Percentiles rank a stretch among this genome's conserved stretches.
Evolutionary conservation across 2,329 filamentous ascomycete species (phyloP).

Genomic region (Xylariales sp.): DNA sequence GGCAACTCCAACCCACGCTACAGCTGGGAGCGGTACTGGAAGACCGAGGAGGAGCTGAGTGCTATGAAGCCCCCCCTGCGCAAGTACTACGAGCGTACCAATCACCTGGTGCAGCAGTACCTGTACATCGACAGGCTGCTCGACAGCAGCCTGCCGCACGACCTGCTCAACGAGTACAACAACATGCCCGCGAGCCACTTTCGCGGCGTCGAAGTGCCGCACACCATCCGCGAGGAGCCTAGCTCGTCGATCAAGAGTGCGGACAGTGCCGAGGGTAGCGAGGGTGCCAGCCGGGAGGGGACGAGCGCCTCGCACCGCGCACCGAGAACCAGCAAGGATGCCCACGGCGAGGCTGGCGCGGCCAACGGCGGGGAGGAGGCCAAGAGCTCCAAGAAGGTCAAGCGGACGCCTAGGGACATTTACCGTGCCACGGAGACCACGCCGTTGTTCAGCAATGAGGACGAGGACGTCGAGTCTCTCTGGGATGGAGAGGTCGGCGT

Average conservation of each 20-base stretch:
- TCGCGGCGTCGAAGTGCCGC: slow-evolving; percentile 57
- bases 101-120: slow-evolving; percentile 85
- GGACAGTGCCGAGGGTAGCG: slow-evolving; percentile 18
- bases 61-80: slow-evolving; percentile 71
- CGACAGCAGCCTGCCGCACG: slow-evolving; percentile 88
- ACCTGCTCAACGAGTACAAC: slow-evolving; percentile 86
- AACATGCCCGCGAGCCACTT: slow-evolving; percentile 53
- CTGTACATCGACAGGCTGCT: slow-evolving; percentile 88
- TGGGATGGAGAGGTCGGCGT: slow-evolving; percentile 29
- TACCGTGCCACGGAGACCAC: slow-evolving; percentile 72
- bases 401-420: slow-evolving; percentile 79
- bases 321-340: not conserved
- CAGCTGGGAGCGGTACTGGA: slow-evolving; percentile 84
- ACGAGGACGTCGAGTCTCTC: slow-evolving; percentile 34
- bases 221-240: slow-evolving; percentile 71
- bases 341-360: slow-evolving; percentile 1
- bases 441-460: slow-evolving; percentile 54
- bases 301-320: not conserved
- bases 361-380: slow-evolving; percentile 1
- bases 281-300: slow-evolving; percentile 4
- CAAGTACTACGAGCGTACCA: slow-evolving; percentile 84
- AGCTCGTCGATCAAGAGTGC: slow-evolving; percentile 27
- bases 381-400: slow-evolving; percentile 47
- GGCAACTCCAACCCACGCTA: slow-evolving; percentile 85
- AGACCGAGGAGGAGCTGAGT: slow-evolving; percentile 69